Conservation (phyloP, 495 filamentous ascomycete genomes). For the Ascobolus immersus region DNA sequence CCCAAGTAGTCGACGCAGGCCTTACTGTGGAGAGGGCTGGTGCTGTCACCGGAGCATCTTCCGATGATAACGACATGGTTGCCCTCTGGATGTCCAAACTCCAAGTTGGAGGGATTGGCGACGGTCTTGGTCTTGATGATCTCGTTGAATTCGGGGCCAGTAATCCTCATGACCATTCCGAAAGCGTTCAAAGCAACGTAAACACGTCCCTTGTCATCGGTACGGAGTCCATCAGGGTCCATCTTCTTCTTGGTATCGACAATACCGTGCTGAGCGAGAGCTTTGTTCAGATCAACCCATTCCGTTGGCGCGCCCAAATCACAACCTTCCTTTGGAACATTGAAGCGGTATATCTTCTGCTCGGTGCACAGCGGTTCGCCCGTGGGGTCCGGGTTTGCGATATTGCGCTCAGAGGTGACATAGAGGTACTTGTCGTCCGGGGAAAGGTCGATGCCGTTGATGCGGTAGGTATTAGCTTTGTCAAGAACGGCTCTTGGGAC, state of each 20-base stretch:
- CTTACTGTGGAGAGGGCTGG: too few relatives aligned
- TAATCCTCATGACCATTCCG: slow-evolving; percentile 1
- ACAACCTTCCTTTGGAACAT: too few relatives aligned
- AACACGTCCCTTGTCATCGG: slow-evolving; percentile 5
- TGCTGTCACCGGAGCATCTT: not conserved
- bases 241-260: not conserved
- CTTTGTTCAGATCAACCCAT: slow-evolving; percentile 4
- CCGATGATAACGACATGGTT: slow-evolving; percentile 7
- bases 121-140: slow-evolving; percentile 5
- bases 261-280: not conserved
- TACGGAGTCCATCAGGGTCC: slow-evolving; percentile 8
- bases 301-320: slow-evolving; percentile 2
- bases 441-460: slow-evolving; percentile 7
- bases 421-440: slow-evolving; percentile 8
- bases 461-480: slow-evolving; percentile 1
- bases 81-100: slow-evolving; percentile 8
- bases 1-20: slow-evolving; percentile 7
- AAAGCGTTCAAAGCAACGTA: slow-evolving; percentile 7
- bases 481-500: slow-evolving; percentile 1
- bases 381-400: not conserved
- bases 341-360: slow-evolving; percentile 3
- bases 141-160: not conserved
- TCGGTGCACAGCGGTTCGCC: too few relatives aligned
- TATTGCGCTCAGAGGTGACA: slow-evolving; percentile 6
- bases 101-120: slow-evolving; percentile 5